Evolutionary conservation across 257 asterid genomes (phyloP).

Genomic region (Solanum rostratum): DNA sequence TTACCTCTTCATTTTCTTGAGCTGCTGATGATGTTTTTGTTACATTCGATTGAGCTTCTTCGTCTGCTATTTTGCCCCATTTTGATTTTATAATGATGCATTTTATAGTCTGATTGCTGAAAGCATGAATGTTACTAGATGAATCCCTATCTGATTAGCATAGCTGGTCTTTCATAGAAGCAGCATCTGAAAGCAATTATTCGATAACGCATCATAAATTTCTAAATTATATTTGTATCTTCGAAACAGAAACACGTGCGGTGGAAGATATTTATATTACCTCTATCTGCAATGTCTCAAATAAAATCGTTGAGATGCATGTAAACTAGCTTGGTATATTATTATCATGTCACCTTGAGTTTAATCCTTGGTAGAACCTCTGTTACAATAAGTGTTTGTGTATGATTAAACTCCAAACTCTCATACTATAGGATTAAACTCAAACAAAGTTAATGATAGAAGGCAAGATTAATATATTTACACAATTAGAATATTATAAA

Average conservation of each 20-base stretch:
- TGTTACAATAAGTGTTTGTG: background rate
- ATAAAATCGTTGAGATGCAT: background rate
- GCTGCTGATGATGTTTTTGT: too few relatives aligned
- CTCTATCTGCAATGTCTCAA: too few relatives aligned
- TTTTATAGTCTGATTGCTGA: background rate
- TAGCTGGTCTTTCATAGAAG: background rate
- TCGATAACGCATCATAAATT: background rate
- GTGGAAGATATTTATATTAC: background rate
- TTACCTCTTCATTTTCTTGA: background rate
- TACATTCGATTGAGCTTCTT: too few relatives aligned
- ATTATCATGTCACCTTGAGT: too few relatives aligned
- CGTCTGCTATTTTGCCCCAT: too few relatives aligned
- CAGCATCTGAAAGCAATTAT: background rate
- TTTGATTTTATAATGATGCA: too few relatives aligned
- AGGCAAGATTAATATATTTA: background rate
- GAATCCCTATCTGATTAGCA: background rate
- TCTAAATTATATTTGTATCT: background rate
- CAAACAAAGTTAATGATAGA: background rate
- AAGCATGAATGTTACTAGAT: background rate
- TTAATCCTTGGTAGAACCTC: too few relatives aligned
- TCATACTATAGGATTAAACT: background rate
- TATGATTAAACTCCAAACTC: background rate
- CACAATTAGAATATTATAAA: too few relatives aligned
- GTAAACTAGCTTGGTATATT: background rate
- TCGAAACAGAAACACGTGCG: background rate